Evolutionary conservation across 306 rosid species (phyloP).

Genomic region (Vicia sativa): DNA sequence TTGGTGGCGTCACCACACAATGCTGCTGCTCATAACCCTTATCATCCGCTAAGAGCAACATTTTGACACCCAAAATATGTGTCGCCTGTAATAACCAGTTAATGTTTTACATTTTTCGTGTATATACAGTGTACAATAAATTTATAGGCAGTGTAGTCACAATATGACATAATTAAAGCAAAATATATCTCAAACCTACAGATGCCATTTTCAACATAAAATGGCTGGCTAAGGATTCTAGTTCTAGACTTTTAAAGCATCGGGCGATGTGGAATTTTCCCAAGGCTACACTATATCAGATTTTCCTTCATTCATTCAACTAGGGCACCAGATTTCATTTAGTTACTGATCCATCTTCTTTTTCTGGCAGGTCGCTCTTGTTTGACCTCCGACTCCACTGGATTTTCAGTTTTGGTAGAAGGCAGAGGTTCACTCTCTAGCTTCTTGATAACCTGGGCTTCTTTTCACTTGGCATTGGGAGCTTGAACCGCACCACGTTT

Average conservation of each 20-base stretch:
- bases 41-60: constrained; percentile 45
- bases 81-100: constrained; percentile 63
- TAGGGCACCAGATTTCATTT: constrained; percentile 33
- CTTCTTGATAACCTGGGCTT: constrained; percentile 60
- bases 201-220: constrained; percentile 39
- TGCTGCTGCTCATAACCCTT: constrained; percentile 39
- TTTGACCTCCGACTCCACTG: constrained; percentile 71
- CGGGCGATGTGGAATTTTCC: constrained; percentile 38
- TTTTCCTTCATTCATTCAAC: constrained; percentile 30
- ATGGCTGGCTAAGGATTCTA: constrained; percentile 42
- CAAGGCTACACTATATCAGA: constrained; percentile 24
- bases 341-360: constrained; percentile 90
- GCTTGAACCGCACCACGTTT: constrained; percentile 97
- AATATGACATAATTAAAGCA: constrained; percentile 50
- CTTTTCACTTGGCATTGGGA: constrained; percentile 95
- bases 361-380: constrained; percentile 95
- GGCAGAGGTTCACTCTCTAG: constrained; percentile 77
- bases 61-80: constrained; percentile 47
- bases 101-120: constrained; percentile 69
- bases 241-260: constrained; percentile 35
- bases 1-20: constrained; percentile 30
- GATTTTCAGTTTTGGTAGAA: constrained; percentile 62
- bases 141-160: constrained; percentile 51
- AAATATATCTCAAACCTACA: constrained; percentile 49
- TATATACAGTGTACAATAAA: constrained; percentile 61